These are phyloP conservation scores for Excoecaria agallocha DNA, from an alignment of 345 rosid species.

Conservation along the genomic window DNA sequence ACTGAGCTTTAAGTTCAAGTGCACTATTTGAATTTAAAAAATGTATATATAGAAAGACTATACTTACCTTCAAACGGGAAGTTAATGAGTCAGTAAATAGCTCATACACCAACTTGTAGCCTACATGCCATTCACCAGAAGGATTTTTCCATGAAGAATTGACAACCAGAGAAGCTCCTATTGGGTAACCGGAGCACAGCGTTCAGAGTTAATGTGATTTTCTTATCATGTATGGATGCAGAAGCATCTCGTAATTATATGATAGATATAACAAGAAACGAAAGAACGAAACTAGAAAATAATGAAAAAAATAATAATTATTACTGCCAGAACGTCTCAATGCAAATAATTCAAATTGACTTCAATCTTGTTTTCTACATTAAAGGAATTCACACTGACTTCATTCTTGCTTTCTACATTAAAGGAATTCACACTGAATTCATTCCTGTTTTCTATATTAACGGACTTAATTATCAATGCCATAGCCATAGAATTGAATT, in stretches of 20 bases:
- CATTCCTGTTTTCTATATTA: too few relatives aligned
- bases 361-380: not conserved
- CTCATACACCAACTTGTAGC: conserved; percentile 77
- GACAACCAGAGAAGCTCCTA: conserved; percentile 68
- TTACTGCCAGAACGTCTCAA: not conserved
- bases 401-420: too few relatives aligned
- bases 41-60: conserved; percentile 1
- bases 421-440: too few relatives aligned
- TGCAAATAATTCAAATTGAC: too few relatives aligned
- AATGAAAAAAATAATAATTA: not conserved
- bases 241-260: not conserved
- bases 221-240: not conserved
- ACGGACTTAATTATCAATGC: not conserved
- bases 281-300: not conserved
- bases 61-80: conserved; percentile 73
- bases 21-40: not conserved
- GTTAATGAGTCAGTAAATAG: conserved; percentile 66
- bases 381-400: too few relatives aligned
- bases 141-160: conserved; percentile 93
- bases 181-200: not conserved
- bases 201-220: not conserved
- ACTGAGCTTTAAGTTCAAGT: too few relatives aligned
- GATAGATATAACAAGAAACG: not conserved
- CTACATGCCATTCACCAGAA: conserved; percentile 91
- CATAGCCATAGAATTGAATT: not conserved